Percentiles rank a stretch among this genome's conserved stretches.
These are phyloP conservation scores for Lolium perenne DNA, from an alignment of 176 grass and related monocot species.

Conservation along the genomic window DNA sequence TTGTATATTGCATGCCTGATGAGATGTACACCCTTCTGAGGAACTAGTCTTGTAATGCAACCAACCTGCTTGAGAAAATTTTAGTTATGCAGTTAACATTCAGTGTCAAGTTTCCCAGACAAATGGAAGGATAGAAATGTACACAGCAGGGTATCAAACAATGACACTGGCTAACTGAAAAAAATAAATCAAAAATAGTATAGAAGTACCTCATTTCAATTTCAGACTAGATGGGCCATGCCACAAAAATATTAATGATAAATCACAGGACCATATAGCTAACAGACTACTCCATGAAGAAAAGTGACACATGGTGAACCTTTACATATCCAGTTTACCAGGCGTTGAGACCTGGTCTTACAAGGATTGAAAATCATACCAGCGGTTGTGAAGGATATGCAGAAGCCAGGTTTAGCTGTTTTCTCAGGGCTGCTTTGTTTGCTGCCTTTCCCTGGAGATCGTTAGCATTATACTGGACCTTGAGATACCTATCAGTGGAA, in stretches of 20 bases:
- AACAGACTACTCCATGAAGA: not conserved
- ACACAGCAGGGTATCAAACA: constrained; percentile 9
- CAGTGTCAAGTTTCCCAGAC: constrained; percentile 1
- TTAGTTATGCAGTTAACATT: constrained; percentile 38
- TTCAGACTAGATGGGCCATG: not conserved
- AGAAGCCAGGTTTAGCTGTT: constrained; percentile 67
- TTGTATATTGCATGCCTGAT: constrained; percentile 94
- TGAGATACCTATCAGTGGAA: constrained; percentile 70
- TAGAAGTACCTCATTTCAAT: not conserved
- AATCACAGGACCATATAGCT: not conserved
- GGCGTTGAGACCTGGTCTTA: not conserved
- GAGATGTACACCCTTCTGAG: constrained; percentile 98
- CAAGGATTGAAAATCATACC: constrained; percentile 45
- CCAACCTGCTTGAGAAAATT: constrained; percentile 68
- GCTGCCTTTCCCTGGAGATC: constrained; percentile 77
- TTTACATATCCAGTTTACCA: constrained; percentile 13
- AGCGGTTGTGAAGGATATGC: constrained; percentile 71
- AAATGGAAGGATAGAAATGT: not conserved
- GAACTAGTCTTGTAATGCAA: constrained; percentile 90
- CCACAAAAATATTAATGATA: not conserved
- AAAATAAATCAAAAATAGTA: not conserved
- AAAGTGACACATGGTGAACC: constrained; percentile 17
- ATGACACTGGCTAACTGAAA: constrained; percentile 2
- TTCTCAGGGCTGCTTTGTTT: constrained; percentile 80
- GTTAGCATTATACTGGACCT: constrained; percentile 71